A percentile compares a stretch with the other conserved stretches of the same genome.
Conservation (phyloP, 1,284 basidiomycete genomes). For the Ceratobasidium theobromae region DNA sequence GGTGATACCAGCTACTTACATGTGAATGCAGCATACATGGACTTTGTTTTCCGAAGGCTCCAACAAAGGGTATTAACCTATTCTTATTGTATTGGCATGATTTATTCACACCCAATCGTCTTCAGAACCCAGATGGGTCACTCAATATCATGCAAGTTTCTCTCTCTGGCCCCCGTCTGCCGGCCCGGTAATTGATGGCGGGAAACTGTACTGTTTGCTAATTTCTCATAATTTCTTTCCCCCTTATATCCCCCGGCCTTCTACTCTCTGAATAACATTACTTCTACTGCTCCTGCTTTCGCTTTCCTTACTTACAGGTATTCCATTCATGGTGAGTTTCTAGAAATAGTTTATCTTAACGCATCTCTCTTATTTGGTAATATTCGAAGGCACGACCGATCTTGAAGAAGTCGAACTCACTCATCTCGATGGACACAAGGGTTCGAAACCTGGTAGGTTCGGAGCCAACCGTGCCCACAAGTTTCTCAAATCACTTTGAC, state of each 20-base stretch:
- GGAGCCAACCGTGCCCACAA: neutral
- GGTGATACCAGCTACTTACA: conserved; percentile 31
- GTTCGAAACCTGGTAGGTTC: conserved; percentile 47
- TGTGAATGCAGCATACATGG: conserved; percentile 69
- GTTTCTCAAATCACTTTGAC: conserved; percentile 37
- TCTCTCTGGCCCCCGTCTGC: conserved; percentile 2
- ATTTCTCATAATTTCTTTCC: neutral
- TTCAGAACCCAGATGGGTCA: conserved; percentile 75
- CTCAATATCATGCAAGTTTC: conserved; percentile 78
- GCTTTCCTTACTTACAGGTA: conserved; percentile 48
- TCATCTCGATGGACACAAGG: conserved; percentile 87
- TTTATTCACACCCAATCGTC: conserved; percentile 35
- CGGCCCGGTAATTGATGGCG: conserved; percentile 28
- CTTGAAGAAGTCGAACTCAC: conserved; percentile 78
- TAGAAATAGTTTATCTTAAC: neutral
- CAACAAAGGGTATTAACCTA: conserved; percentile 54
- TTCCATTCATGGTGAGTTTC: conserved; percentile 68
- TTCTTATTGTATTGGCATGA: neutral
- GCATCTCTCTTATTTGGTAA: neutral
- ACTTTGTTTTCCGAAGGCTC: conserved; percentile 82
- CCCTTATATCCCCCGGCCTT: neutral
- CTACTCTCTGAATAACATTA: neutral
- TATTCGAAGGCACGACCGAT: conserved; percentile 59
- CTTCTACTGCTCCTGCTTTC: neutral
- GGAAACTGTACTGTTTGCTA: conserved; percentile 1